phyloP scores from a whole-genome alignment of 352 stramenopile genomes.

The Phytophthora multivora region DNA sequence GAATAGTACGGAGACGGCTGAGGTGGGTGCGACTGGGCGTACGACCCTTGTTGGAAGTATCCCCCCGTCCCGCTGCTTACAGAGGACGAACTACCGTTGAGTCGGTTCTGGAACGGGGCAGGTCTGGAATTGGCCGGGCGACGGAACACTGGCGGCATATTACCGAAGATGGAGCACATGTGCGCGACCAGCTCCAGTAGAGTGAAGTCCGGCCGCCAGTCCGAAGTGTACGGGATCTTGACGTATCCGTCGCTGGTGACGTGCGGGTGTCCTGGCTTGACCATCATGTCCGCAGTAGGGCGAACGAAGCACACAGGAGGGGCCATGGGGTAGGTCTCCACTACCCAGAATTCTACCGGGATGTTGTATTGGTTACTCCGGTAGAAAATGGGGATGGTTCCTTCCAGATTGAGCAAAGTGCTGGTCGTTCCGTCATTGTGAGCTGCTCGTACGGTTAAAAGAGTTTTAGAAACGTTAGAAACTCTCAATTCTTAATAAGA shows the following conservation, averaged over 20 bases:
- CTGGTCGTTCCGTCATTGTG: conserved; percentile 89
- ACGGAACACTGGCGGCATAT: conserved; percentile 85
- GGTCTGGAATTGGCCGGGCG: conserved; percentile 53
- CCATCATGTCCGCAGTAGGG: conserved; percentile 87
- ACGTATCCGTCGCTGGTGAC: conserved; percentile 88
- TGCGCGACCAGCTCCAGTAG: conserved; percentile 85
- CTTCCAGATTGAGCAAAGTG: conserved; percentile 82
- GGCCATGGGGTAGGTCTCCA: conserved; percentile 80
- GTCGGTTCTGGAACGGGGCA: conserved; percentile 40
- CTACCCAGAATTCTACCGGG: conserved; percentile 89
- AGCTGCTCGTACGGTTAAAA: conserved; percentile 33
- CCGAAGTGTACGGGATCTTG: conserved; percentile 83
- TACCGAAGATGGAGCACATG: conserved; percentile 91
- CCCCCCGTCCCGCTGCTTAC: conserved; percentile 32
- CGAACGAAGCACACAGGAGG: conserved; percentile 89
- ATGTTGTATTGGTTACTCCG: conserved; percentile 92
- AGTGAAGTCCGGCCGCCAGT: conserved; percentile 86
- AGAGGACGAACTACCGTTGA: conserved; percentile 29
- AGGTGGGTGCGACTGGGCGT: conserved; percentile 34
- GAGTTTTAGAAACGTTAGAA: neutral
- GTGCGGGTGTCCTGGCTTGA: conserved; percentile 85
- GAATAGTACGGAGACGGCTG: conserved; percentile 44
- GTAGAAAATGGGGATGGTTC: conserved; percentile 93
- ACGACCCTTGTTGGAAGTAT: conserved; percentile 55
- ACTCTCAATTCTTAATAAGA: neutral